Evolutionary conservation across 257 asterid genomes (phyloP), one percentile per base, ranked within the genome.

Genomic region (Jacaranda copaia): DNA sequence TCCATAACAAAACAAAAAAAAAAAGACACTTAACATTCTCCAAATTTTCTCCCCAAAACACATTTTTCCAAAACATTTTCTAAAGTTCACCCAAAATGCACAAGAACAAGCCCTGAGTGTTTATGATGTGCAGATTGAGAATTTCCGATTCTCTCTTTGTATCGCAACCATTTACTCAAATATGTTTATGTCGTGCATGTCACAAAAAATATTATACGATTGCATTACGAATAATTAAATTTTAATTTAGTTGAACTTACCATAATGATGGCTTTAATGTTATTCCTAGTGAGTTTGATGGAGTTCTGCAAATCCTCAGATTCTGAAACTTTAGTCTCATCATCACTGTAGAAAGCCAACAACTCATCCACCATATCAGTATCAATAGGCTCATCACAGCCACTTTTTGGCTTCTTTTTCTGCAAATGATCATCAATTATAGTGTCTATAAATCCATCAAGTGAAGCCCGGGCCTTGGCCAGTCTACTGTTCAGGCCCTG

Each of bases 301-400:
- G 94, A 72, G 71, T 84, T 92, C 72, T 94, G 94, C 84, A 87
- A 82, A 84, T 92, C 98, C 18, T 94, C 98, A 4, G 80, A 45
- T 13, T 88, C 97, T 1, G 72, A 48, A 14, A 81, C 88, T 64
- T 74, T 82, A 0, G 83, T 83, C 18, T 83, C 89, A 9, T 88
- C 78, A 64, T 89, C 94, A 72, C 91, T 83, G 79, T 90, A 92
- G 68, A 94, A 92, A 12, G 86, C 96, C 35, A 94, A 77, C 40
- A 94, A 78, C n/a, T 92, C 98, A 82, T 94, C 98, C 71, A 94
- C 98, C 98, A 94, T 94, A 25, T 94, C 98, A 3, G 77, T 82
- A 0, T 89, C 89, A 9, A 32, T 79, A 45, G 72, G 66, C 73
- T 52, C 84, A 25, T 38, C 75, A 4, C 8, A 46, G 6, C 72